These are phyloP conservation scores for Dioszegia aurantiaca DNA, from an alignment of 768 basidiomycete species.

Conservation along the genomic window DNA sequence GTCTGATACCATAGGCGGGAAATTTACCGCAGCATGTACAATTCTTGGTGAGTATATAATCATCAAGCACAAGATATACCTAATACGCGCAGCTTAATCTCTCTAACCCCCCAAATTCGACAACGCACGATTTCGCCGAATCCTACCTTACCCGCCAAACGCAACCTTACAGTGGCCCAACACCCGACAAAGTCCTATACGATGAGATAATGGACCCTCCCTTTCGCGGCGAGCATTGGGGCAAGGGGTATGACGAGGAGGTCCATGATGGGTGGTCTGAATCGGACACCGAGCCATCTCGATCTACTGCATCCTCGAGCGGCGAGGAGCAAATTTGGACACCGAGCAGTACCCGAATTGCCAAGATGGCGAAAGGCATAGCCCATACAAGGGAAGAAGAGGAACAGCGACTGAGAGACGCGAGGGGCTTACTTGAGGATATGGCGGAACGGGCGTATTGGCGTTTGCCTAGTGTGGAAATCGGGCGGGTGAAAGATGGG, in stretches of 20 bases:
- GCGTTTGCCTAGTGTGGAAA: conserved; percentile 13
- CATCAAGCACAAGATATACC: background rate
- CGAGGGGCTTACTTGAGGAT: conserved; percentile 15
- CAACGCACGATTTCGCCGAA: conserved; percentile 30
- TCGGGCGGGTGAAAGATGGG: conserved; percentile 13
- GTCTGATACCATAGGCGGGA: conserved; percentile 18
- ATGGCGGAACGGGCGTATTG: conserved; percentile 31
- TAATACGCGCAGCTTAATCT: conserved; percentile 31
- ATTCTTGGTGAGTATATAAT: conserved; percentile 33
- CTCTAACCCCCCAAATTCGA: conserved; percentile 13
- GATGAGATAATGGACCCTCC: conserved; percentile 41
- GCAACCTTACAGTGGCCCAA: conserved; percentile 18
- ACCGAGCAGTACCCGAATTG: conserved; percentile 11
- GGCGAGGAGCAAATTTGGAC: conserved; percentile 25
- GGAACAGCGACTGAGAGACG: conserved; percentile 17
- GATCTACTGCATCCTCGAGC: background rate
- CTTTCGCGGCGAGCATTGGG: conserved; percentile 31
- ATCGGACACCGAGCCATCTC: conserved; percentile 3
- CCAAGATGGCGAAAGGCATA: background rate
- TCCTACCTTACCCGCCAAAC: conserved; percentile 21
- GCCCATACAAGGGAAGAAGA: background rate
- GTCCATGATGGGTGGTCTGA: conserved; percentile 39
- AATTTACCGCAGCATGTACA: conserved; percentile 43
- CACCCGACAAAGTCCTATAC: conserved; percentile 39
- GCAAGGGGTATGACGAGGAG: conserved; percentile 32